Evolutionary conservation across 2,329 filamentous ascomycete genomes (phyloP).

Genomic region (Claviceps pazoutovae): DNA sequence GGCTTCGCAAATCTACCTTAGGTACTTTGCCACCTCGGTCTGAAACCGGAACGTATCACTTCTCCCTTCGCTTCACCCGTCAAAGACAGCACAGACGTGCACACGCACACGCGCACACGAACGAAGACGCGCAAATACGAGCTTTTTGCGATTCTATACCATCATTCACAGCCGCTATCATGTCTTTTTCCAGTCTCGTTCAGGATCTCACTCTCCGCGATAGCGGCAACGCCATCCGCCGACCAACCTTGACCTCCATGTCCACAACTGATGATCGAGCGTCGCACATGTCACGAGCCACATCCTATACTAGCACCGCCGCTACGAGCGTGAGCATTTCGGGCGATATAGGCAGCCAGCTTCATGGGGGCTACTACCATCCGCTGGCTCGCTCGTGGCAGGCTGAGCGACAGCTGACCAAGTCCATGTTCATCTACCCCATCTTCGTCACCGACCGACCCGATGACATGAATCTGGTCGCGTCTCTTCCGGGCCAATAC

Average conservation of each 20-base stretch:
- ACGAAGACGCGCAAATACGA: neutral
- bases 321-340: slow-evolving; percentile 57
- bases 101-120: neutral
- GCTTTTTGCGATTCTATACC: neutral
- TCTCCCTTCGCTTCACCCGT: neutral
- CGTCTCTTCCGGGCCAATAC: slow-evolving; percentile 80
- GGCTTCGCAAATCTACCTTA: neutral
- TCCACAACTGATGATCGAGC: slow-evolving; percentile 46
- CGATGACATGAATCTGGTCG: slow-evolving; percentile 80
- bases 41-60: neutral
- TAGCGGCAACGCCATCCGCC: slow-evolving; percentile 29
- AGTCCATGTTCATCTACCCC: slow-evolving; percentile 98
- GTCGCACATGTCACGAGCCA: slow-evolving; percentile 48
- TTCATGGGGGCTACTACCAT: slow-evolving; percentile 73
- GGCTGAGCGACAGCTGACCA: slow-evolving; percentile 71
- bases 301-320: slow-evolving; percentile 52
- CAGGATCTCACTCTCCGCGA: slow-evolving; percentile 51
- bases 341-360: slow-evolving; percentile 67
- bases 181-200: slow-evolving; percentile 57
- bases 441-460: slow-evolving; percentile 91
- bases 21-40: too few species aligned
- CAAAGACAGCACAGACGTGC: neutral
- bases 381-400: slow-evolving; percentile 71
- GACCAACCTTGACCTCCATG: slow-evolving; percentile 31
- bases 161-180: slow-evolving; percentile 14